Evolutionary conservation across 2,329 filamentous ascomycete genomes (phyloP).

Genomic region (Metarhizium guizhouense): DNA sequence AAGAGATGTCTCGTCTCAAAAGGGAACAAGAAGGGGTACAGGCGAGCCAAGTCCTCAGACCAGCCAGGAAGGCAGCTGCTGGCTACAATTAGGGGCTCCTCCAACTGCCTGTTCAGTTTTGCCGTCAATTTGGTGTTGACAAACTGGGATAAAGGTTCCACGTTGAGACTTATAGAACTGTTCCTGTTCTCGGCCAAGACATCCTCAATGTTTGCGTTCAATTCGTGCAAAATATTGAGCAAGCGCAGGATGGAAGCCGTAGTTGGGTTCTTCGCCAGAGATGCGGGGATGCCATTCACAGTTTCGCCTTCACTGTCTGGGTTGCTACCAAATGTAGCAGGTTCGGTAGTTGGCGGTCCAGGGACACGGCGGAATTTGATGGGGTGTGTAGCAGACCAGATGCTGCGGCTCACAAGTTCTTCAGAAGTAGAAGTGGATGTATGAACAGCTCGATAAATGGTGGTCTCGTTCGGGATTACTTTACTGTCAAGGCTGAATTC

Average conservation of each 20-base stretch:
- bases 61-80: slow-evolving; percentile 93
- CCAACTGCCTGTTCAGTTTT: slow-evolving; percentile 91
- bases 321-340: slow-evolving; percentile 46
- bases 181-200: slow-evolving; percentile 68
- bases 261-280: slow-evolving; percentile 71
- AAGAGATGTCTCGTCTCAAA: slow-evolving; percentile 97
- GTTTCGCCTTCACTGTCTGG: slow-evolving; percentile 43
- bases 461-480: slow-evolving; percentile 81
- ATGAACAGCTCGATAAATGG: slow-evolving; percentile 90
- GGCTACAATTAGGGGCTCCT: slow-evolving; percentile 93
- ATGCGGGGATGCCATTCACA: slow-evolving; percentile 60
- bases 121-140: slow-evolving; percentile 98
- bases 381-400: slow-evolving; percentile 85
- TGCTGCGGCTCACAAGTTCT: slow-evolving; percentile 62
- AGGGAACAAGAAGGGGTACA: slow-evolving; percentile 95
- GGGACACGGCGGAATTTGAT: slow-evolving; percentile 85
- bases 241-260: slow-evolving; percentile 82
- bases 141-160: slow-evolving; percentile 84
- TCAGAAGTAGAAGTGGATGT: slow-evolving; percentile 42
- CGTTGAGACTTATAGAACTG: slow-evolving; percentile 58
- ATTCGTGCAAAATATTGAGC: slow-evolving; percentile 80
- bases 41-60: slow-evolving; percentile 87
- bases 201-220: slow-evolving; percentile 91
- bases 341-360: slow-evolving; percentile 71
- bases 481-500: slow-evolving; percentile 85